These are phyloP conservation scores for Coniferiporia sulphurascens DNA, from an alignment of 1,284 basidiomycete species.

Conservation along the genomic window DNA sequence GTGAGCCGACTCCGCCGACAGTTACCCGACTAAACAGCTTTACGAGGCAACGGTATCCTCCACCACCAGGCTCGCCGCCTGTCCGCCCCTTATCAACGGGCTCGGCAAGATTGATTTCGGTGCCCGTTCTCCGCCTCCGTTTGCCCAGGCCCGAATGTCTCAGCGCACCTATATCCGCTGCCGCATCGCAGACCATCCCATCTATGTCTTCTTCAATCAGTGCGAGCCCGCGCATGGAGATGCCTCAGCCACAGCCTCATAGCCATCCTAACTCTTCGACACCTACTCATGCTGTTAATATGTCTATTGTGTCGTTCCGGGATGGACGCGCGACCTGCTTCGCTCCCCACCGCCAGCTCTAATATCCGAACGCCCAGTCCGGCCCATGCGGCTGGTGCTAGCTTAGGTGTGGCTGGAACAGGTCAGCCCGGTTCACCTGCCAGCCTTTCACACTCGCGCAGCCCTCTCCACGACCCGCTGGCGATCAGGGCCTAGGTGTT, in stretches of 20 bases:
- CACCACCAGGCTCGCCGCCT: not conserved
- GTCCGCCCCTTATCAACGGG: not conserved
- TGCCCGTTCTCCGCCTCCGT: not conserved
- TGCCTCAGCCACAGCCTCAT: not conserved
- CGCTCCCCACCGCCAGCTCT: too few species aligned
- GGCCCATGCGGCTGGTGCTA: too few species aligned
- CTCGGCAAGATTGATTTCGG: not conserved
- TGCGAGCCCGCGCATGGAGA: not conserved
- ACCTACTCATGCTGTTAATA: not conserved
- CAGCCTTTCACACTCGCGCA: too few species aligned
- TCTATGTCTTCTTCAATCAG: not conserved
- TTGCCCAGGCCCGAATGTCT: not conserved
- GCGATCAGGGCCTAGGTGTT: too few species aligned
- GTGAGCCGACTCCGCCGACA: not conserved
- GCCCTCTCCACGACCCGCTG: too few species aligned
- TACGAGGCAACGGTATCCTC: not conserved
- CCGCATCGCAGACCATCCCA: not conserved
- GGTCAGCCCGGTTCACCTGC: too few species aligned
- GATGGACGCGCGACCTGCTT: too few species aligned
- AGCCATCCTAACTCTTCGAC: not conserved
- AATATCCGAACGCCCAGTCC: too few species aligned
- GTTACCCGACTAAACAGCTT: not conserved
- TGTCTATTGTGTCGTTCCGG: too few species aligned
- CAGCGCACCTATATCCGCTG: not conserved
- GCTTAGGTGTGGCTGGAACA: too few species aligned